A percentile compares a stretch with the other conserved stretches of the same genome.
phyloP scores from a whole-genome alignment of 106 monocot genomes.

The Dioscorea zingiberensis region DNA sequence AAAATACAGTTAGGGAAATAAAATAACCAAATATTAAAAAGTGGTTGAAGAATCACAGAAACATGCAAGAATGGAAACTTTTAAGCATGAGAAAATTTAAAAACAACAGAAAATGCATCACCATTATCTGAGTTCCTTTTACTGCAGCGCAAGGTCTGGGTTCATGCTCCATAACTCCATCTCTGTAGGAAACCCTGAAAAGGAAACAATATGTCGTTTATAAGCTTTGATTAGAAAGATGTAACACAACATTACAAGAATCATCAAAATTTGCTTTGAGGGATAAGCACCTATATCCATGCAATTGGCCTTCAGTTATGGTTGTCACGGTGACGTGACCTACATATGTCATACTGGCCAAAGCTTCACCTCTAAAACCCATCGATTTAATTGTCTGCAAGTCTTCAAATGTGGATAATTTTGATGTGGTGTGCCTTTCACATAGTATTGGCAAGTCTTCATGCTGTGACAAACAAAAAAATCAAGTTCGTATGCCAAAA shows the following conservation, averaged over 20 bases:
- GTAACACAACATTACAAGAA: neutral
- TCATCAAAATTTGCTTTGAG: neutral
- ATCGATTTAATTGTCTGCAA: conserved; percentile 84
- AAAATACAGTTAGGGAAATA: neutral
- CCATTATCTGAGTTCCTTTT: conserved; percentile 97
- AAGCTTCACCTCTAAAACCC: conserved; percentile 99
- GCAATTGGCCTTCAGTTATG: conserved; percentile 92
- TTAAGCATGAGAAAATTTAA: neutral
- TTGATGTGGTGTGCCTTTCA: conserved; percentile 98
- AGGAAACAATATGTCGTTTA: neutral
- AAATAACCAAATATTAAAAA: neutral
- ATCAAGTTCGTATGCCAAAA: too few species aligned
- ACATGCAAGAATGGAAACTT: too few species aligned
- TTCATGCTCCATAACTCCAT: conserved; percentile 96
- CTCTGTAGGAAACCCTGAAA: conserved; percentile 82
- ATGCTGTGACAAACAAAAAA: conserved; percentile 29
- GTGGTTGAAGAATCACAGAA: neutral
- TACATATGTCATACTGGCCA: conserved; percentile 98
- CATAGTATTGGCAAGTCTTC: conserved; percentile 96
- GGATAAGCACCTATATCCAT: conserved; percentile 75
- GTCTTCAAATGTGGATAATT: conserved; percentile 80
- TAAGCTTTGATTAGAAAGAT: conserved; percentile 1
- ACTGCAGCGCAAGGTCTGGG: conserved; percentile 96
- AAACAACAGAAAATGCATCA: conserved; percentile 20
- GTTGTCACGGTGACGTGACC: conserved; percentile 96